A percentile compares a stretch with the other conserved stretches of the same genome.
Evolutionary conservation across 495 filamentous ascomycete species (phyloP).

Genomic region (Penicillium manginii): DNA sequence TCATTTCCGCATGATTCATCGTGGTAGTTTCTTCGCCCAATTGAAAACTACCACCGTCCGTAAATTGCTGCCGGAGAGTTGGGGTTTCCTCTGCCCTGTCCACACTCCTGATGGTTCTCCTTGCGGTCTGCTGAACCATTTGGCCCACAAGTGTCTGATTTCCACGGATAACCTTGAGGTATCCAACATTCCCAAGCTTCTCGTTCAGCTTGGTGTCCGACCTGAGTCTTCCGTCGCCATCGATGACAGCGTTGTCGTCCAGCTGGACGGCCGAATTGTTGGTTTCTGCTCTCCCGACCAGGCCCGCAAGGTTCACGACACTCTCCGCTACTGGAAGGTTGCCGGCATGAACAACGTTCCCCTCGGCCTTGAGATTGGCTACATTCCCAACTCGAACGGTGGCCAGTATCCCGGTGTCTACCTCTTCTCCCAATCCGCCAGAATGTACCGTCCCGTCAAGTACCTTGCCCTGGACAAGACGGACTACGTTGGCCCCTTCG

Average conservation of each 20-base stretch:
- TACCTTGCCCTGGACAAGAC: slow-evolving; percentile 82
- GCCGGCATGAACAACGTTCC: slow-evolving; percentile 85
- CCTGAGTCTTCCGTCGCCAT: slow-evolving; percentile 72
- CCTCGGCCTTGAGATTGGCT: slow-evolving; percentile 84
- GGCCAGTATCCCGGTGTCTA: slow-evolving; percentile 96
- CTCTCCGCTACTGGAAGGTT: slow-evolving; percentile 93
- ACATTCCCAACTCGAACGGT: slow-evolving; percentile 80
- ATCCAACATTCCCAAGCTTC: slow-evolving; percentile 69
- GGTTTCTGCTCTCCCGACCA: slow-evolving; percentile 88
- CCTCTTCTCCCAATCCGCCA: slow-evolving; percentile 80
- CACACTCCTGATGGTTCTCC: slow-evolving; percentile 96
- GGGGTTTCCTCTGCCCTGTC: slow-evolving; percentile 96
- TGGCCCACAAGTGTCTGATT: slow-evolving; percentile 94
- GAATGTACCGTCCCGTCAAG: slow-evolving; percentile 91
- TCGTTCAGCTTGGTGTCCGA: slow-evolving; percentile 77
- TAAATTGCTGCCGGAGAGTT: slow-evolving; percentile 94
- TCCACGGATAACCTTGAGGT: slow-evolving; percentile 71
- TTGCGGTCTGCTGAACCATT: slow-evolving; percentile 92
- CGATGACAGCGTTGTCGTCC: slow-evolving; percentile 81
- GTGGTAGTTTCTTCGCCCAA: slow-evolving; percentile 98
- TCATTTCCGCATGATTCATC: slow-evolving; percentile 98
- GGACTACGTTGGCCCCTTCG: slow-evolving; percentile 88
- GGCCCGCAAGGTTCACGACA: slow-evolving; percentile 77
- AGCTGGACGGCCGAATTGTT: slow-evolving; percentile 86
- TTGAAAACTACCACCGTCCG: slow-evolving; percentile 96